Evolutionary conservation across 73 alveolate species (phyloP).

Genomic region (Tetrahymena thermophila): DNA sequence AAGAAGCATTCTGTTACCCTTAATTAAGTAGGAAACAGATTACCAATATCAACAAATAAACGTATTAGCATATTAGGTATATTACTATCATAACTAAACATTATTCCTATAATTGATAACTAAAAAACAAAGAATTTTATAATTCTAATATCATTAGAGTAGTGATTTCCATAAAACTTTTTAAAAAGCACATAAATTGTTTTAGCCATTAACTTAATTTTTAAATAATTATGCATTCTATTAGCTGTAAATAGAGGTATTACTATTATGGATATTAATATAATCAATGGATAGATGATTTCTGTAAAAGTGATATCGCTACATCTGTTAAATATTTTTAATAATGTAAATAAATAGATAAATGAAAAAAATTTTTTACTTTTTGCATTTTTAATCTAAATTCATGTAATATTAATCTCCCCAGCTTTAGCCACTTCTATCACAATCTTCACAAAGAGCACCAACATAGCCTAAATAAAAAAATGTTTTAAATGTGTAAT

Average conservation of each 20-base stretch:
- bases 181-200: neutral
- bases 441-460: neutral
- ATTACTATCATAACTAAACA: neutral
- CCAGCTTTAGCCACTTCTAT: neutral
- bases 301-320: neutral
- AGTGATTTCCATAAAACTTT: too few species aligned
- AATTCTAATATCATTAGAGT: neutral
- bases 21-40: neutral
- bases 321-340: neutral
- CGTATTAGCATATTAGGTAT: neutral
- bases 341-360: too few species aligned
- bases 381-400: neutral
- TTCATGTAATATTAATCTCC: neutral
- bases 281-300: neutral
- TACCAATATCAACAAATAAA: neutral
- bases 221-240: neutral
- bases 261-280: too few species aligned
- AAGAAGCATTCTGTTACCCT: neutral
- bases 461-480: neutral
- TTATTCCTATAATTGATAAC: neutral
- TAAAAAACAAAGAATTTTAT: too few species aligned
- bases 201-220: neutral
- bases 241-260: too few species aligned
- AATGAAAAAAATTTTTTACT: neutral
- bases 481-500: neutral